phyloP scores from a whole-genome alignment of 805 yeast genomes.

The Tetrapisispora taiwanensis region DNA sequence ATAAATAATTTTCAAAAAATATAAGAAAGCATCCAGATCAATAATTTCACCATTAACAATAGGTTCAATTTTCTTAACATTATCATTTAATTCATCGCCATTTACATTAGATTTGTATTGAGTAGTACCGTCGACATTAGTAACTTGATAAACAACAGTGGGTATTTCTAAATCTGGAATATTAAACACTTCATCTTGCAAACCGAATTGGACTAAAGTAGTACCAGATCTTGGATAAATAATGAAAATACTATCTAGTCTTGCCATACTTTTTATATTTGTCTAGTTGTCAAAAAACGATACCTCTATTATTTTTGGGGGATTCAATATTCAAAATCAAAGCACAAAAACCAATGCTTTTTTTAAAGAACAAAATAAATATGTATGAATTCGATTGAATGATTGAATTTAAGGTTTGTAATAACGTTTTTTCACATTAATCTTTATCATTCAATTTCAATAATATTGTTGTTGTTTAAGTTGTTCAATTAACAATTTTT shows the following conservation, averaged over 20 bases:
- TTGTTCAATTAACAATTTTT: too few relatives aligned
- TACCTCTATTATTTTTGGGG: too few relatives aligned
- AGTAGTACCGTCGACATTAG: conserved; percentile 24
- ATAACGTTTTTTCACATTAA: too few relatives aligned
- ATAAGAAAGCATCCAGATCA: conserved; percentile 61
- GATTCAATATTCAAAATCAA: too few relatives aligned
- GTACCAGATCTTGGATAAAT: conserved; percentile 70
- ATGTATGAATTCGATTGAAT: too few relatives aligned
- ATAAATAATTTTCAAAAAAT: conserved; percentile 39
- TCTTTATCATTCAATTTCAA: too few relatives aligned
- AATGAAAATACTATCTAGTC: conserved; percentile 32
- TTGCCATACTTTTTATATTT: too few relatives aligned
- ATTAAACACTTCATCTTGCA: conserved; percentile 48
- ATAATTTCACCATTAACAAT: conserved; percentile 53
- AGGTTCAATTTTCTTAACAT: conserved; percentile 41
- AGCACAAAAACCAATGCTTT: too few relatives aligned
- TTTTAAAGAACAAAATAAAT: too few relatives aligned
- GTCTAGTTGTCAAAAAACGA: too few relatives aligned
- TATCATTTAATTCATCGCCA: conserved; percentile 9
- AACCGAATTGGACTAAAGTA: conserved; percentile 72
- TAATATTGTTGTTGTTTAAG: too few relatives aligned
- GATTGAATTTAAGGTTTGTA: too few relatives aligned
- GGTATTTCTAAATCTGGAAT: conserved; percentile 73
- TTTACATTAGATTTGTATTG: conserved; percentile 24
- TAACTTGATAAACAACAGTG: conserved; percentile 54